Percentiles rank a stretch among this genome's conserved stretches.
phyloP scores from a whole-genome alignment of 257 asterid genomes.

The Capsicum baccatum region DNA sequence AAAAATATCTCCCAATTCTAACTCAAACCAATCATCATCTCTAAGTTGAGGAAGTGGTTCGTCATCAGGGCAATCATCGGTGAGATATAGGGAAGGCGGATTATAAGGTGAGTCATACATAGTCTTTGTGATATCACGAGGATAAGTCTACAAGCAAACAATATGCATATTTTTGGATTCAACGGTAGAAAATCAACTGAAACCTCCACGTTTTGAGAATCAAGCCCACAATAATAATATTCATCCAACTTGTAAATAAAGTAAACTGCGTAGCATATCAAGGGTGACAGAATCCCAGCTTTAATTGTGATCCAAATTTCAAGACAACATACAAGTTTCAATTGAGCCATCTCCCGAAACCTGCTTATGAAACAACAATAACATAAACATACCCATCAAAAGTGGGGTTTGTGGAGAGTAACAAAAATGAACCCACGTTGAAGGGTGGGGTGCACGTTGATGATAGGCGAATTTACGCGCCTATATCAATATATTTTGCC shows the following conservation, averaged over 20 bases:
- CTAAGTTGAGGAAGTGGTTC: neutral
- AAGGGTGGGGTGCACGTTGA: no score
- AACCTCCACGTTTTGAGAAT: neutral
- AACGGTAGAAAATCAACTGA: neutral
- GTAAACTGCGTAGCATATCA: neutral
- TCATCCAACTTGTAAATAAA: slow-evolving; percentile 11
- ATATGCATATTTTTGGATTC: neutral
- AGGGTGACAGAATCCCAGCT: neutral
- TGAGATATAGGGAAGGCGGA: no score
- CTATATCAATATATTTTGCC: no score
- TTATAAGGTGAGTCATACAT: no score
- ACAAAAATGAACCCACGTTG: no score
- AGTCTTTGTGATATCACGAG: no score
- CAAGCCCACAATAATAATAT: neutral
- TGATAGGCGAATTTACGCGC: no score
- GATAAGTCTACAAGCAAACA: no score
- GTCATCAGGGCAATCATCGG: no score
- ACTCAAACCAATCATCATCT: neutral
- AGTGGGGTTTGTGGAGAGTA: no score
- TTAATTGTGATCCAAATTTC: neutral
- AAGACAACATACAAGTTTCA: neutral
- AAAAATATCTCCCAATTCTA: neutral
- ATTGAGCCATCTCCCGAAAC: neutral
- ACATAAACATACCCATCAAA: no score
- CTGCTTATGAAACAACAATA: neutral